Base-by-base conservation (phyloP, 495 filamentous ascomycete genomes). In the Letharia columbiana region DNA sequence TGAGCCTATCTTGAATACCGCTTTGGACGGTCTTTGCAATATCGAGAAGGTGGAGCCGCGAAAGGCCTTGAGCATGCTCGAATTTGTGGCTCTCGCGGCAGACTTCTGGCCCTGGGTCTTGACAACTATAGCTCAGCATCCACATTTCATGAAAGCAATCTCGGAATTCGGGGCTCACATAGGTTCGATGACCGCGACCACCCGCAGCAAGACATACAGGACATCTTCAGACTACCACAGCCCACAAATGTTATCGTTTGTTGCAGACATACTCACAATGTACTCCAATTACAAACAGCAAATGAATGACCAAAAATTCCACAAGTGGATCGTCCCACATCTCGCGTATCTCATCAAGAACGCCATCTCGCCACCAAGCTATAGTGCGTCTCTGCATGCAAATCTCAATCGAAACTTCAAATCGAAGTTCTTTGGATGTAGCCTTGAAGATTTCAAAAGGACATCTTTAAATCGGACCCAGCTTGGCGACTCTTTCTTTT, bases 51-150 rank as follows among this genome's bases (percentile, higher is more conserved):
- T 89, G 15, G 79, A 88, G 8, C 81, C 85, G 56, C 79, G 79
- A 66, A 83, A 87, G 54, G 79, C 85, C 23, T 77, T 93, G 42
- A 84, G 87, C 0, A 84, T 97, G 73, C 81, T 98, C 18, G 86
- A 92, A 67, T 96, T 97, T 73, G 85, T 98, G 42, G 85, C 87
- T 12, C 82, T 86, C 6, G 89, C 91, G 15, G 91, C 93, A 74
- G 92, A 96, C 74, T 87, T 88, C 70, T 97, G 91, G 92, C 89
- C 91, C 13, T 93, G 94, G 88, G 89, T 90, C 11, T 91, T 92
- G 63, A 84, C 87, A 42, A 83, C 87, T 42, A 75, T 96, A 28
- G 86, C 87, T 60, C 87, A 86, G 64, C 90, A 97, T 72, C 76
- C 82, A 37, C 77, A 76, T 10, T 96, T 96, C 68, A 80, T 97